Evolutionary conservation across 1,139 yeast genomes (phyloP), one percentile per base, ranked within the genome.

Genomic region (Candida glucosophila): DNA sequence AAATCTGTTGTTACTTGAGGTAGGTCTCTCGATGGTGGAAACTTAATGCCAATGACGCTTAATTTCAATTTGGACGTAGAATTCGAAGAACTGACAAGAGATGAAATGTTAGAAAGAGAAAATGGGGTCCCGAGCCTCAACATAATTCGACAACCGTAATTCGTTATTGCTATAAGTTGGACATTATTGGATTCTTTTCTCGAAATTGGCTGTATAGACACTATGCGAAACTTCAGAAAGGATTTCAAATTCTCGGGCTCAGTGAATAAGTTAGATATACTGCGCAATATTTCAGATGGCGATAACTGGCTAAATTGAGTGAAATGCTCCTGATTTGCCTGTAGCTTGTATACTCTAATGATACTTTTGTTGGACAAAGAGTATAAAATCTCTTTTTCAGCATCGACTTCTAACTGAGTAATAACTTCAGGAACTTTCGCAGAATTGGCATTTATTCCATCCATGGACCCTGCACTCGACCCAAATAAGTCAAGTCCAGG

Each of bases 161-260:
- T 66, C 1, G 96, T 85, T n/a, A 83, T 66, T 0, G 95, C 96
- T 24, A 88, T 76, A 30, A 90, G 58, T 43, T 77, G 88, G 15
- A 85, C 62, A 26, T 77, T 77, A 15, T 69, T 59, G 17, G 88
- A 80, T 47, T 86, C 95, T 17, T 51, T 51, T 22, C 66, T 68
- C 2, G 76, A 54, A 8, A 86, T 73, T 4, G 76, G 70, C 28
- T 72, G 73, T 29, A 86, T 69, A 35, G 68, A 73, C 19, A 78
- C 72, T 28, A 82, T 68, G 36, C 72, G 69, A 42, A 74, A 60
- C 32, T 58, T 58, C 43, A 50, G 58, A 34, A 64, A 62, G 29
- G 64, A 55, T 34, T 62, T 61, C 29, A 63, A 48, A 35, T 55
- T 62, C 17, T 55, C 50, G 6, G 60, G 52, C 34, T 64, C 67